These are phyloP conservation scores for Boletus tylopilopsis DNA, from an alignment of 768 basidiomycete species.

Conservation along the genomic window DNA sequence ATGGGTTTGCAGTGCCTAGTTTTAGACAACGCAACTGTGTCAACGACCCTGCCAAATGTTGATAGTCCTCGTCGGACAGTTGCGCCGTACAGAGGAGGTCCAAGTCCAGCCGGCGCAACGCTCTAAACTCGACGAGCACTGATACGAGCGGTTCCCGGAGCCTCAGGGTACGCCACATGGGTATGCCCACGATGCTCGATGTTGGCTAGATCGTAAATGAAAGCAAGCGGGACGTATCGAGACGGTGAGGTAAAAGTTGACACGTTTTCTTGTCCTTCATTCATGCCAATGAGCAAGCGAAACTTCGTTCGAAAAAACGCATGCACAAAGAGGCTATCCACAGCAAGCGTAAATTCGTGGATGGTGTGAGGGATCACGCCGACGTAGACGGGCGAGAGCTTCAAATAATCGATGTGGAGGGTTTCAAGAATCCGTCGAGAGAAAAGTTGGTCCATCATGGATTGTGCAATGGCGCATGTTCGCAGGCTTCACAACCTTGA, in stretches of 20 bases:
- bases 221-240: constrained; percentile 8
- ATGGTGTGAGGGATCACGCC: constrained; percentile 13
- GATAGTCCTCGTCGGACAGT: constrained; percentile 9
- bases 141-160: constrained; percentile 3
- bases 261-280: constrained; percentile 9
- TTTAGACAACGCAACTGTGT: constrained; percentile 10
- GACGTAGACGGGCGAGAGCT: constrained; percentile 4
- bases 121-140: constrained; percentile 10
- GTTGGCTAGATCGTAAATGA: constrained; percentile 6
- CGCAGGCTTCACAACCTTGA: constrained; percentile 7
- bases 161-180: background rate
- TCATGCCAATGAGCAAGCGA: constrained; percentile 4
- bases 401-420: constrained; percentile 12
- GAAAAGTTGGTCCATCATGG: constrained; percentile 13
- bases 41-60: constrained; percentile 8
- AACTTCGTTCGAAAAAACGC: constrained; percentile 6
- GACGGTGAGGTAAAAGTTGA: constrained; percentile 5
- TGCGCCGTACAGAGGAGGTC: constrained; percentile 12
- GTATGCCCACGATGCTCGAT: background rate
- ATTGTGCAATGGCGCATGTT: constrained; percentile 9
- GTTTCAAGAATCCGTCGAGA: background rate
- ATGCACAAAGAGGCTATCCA: constrained; percentile 3
- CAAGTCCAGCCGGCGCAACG: constrained; percentile 14
- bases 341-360: constrained; percentile 9
- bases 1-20: constrained; percentile 12